Evolutionary conservation across 75 land plant genomes (phyloP).

Genomic region (Azolla pinnata): DNA sequence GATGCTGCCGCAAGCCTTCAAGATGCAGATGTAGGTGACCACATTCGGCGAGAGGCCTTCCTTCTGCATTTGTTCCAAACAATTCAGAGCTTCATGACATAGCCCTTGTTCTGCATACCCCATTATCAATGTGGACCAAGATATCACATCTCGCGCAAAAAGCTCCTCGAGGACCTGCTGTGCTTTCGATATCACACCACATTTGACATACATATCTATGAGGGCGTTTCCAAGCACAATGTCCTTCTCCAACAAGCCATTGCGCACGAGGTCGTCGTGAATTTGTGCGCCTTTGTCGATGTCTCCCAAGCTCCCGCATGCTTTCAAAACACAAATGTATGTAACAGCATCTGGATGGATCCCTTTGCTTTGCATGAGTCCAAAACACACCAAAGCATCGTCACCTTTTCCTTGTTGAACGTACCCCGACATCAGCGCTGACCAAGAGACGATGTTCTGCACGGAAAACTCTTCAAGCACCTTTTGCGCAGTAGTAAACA

Average conservation of each 20-base stretch:
- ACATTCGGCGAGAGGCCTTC: constrained; percentile 31
- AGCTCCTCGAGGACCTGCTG: constrained; percentile 36
- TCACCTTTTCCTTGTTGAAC: constrained; percentile 21
- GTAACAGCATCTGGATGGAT: constrained; percentile 8
- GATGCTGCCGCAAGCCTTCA: constrained; percentile 43
- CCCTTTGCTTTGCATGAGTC: constrained; percentile 7
- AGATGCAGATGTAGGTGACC: constrained; percentile 32
- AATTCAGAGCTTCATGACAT: constrained; percentile 26
- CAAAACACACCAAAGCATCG: constrained; percentile 19
- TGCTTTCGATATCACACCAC: constrained; percentile 27
- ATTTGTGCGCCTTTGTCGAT: constrained; percentile 17
- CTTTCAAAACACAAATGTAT: background rate
- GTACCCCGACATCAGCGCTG: constrained; percentile 41
- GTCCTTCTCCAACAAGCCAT: constrained; percentile 18
- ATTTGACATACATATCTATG: constrained; percentile 40
- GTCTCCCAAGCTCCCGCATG: constrained; percentile 11
- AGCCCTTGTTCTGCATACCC: constrained; percentile 47
- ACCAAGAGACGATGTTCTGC: constrained; percentile 43
- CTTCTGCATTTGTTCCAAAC: constrained; percentile 30
- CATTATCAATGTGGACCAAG: constrained; percentile 51
- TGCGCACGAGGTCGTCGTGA: constrained; percentile 23
- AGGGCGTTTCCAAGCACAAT: constrained; percentile 34
- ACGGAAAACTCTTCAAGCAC: constrained; percentile 35
- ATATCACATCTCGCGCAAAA: constrained; percentile 31
- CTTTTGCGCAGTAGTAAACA: constrained; percentile 18